Conservation (phyloP, 148 eudicot genomes). For the Suaeda aralocaspica region DNA sequence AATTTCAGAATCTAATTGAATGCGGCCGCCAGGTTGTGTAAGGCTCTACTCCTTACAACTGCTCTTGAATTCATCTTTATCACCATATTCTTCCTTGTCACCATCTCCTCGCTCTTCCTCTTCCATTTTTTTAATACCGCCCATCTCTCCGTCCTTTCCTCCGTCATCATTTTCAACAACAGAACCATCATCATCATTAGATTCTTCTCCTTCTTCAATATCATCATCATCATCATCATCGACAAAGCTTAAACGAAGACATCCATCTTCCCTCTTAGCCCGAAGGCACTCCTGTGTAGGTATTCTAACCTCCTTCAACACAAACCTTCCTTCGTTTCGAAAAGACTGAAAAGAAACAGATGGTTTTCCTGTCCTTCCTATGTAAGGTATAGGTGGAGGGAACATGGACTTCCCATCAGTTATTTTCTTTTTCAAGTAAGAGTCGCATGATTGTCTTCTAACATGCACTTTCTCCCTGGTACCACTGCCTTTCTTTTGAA, state of each 20-base stretch:
- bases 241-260: slow-evolving; percentile 53
- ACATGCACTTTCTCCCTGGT: slow-evolving; percentile 10
- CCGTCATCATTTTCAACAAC: slow-evolving; percentile 9
- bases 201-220: slow-evolving; percentile 8
- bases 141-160: neutral
- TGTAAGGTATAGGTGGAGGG: slow-evolving; percentile 85
- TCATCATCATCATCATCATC: slow-evolving; percentile 33
- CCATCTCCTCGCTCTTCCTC: slow-evolving; percentile 19
- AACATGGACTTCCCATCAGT: slow-evolving; percentile 26
- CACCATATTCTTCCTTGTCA: neutral
- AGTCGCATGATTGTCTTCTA: slow-evolving; percentile 15
- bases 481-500: neutral
- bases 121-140: neutral
- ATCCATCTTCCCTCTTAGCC: slow-evolving; percentile 67
- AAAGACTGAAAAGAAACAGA: slow-evolving; percentile 60
- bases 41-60: slow-evolving; percentile 7
- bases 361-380: slow-evolving; percentile 67
- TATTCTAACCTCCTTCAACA: slow-evolving; percentile 56
- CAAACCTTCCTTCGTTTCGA: slow-evolving; percentile 65
- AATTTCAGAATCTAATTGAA: neutral
- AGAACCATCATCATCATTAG: neutral
- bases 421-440: slow-evolving; percentile 37
- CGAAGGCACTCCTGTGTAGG: slow-evolving; percentile 63
- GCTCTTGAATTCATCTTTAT: slow-evolving; percentile 2
- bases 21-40: slow-evolving; percentile 9